These are phyloP conservation scores for Paramecium caudatum DNA, from an alignment of 73 alveolate genomes.

Conservation along the genomic window DNA sequence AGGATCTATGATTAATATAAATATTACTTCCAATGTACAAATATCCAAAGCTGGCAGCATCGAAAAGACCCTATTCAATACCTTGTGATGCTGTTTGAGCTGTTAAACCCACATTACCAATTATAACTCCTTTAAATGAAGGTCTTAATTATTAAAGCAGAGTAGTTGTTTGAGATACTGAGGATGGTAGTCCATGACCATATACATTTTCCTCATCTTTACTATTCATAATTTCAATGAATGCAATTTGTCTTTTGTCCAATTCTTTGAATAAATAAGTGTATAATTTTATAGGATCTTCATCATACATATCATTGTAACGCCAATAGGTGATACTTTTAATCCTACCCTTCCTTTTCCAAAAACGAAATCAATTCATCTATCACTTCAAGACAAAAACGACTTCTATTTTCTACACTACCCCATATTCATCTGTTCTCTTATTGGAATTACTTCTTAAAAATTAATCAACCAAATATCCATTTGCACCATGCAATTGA, in stretches of 20 bases:
- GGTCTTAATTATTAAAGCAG: slow-evolving; percentile 12
- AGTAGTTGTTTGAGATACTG: slow-evolving; percentile 1
- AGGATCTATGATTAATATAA: slow-evolving; percentile 42
- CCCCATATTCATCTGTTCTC: slow-evolving; percentile 96
- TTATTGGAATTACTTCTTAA: slow-evolving; percentile 82
- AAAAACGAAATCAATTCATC: slow-evolving; percentile 78
- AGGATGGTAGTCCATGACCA: slow-evolving; percentile 32
- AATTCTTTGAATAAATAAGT: slow-evolving; percentile 72
- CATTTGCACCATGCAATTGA: slow-evolving; percentile 89
- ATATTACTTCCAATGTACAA: slow-evolving; percentile 16
- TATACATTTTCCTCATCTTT: background rate
- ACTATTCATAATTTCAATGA: slow-evolving; percentile 69
- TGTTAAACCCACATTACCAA: slow-evolving; percentile 57
- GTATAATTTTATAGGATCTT: slow-evolving; percentile 76
- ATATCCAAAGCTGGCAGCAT: slow-evolving; percentile 63
- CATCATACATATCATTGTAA: slow-evolving; percentile 77
- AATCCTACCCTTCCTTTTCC: slow-evolving; percentile 79
- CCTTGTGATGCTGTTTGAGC: slow-evolving; percentile 40
- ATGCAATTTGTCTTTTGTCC: slow-evolving; percentile 74
- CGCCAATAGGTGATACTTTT: slow-evolving; percentile 79
- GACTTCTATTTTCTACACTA: slow-evolving; percentile 83
- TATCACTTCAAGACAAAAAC: slow-evolving; percentile 84
- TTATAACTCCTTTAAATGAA: slow-evolving; percentile 37
- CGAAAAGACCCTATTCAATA: slow-evolving; percentile 18
- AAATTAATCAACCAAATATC: slow-evolving; percentile 85